These are phyloP conservation scores for Perkinsus chesapeaki DNA, from an alignment of 169 alveolate genomes.

Conservation along the genomic window DNA sequence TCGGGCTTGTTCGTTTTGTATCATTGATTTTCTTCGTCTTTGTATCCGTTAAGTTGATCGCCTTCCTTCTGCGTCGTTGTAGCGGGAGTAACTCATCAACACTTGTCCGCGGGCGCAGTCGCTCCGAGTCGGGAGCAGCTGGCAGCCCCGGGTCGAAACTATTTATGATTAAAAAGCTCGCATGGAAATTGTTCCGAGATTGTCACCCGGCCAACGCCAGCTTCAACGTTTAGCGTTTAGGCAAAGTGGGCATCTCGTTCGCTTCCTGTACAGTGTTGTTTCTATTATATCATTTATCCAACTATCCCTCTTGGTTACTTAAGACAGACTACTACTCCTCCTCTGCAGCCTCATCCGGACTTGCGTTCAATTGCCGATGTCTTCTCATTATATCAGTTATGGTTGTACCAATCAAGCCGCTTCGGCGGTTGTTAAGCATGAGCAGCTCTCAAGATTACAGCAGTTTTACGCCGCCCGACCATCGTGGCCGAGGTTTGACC, in stretches of 20 bases:
- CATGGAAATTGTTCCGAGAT: neutral
- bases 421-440: too few relatives aligned
- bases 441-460: too few relatives aligned
- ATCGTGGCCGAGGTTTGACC: too few relatives aligned
- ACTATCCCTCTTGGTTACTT: neutral
- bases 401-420: too few relatives aligned
- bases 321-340: too few relatives aligned
- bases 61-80: neutral
- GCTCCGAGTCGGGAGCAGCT: neutral
- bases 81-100: neutral
- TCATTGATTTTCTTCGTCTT: neutral
- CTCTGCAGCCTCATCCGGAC: too few relatives aligned
- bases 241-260: neutral
- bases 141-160: neutral
- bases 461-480: too few relatives aligned
- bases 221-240: neutral
- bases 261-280: neutral
- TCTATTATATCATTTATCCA: neutral
- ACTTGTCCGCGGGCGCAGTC: neutral
- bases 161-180: neutral
- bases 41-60: neutral
- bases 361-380: too few relatives aligned
- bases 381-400: too few relatives aligned
- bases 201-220: neutral
- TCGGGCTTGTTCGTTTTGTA: neutral